These are phyloP conservation scores for Endotrypanum monterogeii DNA, from an alignment of 208 protist genomes.

Conservation along the genomic window DNA sequence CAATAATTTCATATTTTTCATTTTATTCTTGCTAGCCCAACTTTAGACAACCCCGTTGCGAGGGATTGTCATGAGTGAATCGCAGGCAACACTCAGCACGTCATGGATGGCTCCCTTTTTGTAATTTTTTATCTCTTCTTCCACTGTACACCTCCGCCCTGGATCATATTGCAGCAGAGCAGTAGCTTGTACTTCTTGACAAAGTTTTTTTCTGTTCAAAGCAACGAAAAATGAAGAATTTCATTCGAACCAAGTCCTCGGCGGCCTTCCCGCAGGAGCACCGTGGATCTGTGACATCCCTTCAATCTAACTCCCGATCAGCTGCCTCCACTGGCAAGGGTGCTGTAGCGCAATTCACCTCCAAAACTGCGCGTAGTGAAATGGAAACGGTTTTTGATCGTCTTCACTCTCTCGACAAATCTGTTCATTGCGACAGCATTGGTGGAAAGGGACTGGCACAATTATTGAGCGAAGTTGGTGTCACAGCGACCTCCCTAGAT, in stretches of 20 bases:
- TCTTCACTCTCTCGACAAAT: slow-evolving; percentile 40
- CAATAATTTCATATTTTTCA: too few relatives aligned
- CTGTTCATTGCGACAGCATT: slow-evolving; percentile 48
- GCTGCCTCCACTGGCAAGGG: background rate
- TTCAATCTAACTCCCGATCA: background rate
- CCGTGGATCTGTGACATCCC: background rate
- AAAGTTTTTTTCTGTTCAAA: background rate
- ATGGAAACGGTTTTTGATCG: slow-evolving; percentile 71
- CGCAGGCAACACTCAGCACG: too few relatives aligned
- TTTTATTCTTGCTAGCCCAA: too few relatives aligned
- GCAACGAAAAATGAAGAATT: slow-evolving; percentile 4
- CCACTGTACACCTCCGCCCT: background rate
- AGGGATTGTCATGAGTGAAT: too few relatives aligned
- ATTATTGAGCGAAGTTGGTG: slow-evolving; percentile 56
- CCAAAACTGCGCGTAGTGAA: slow-evolving; percentile 39
- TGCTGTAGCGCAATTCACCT: slow-evolving; percentile 10
- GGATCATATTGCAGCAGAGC: background rate
- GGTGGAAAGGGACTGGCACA: slow-evolving; percentile 58
- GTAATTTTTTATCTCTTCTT: background rate
- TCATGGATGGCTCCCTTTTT: background rate
- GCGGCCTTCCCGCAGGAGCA: slow-evolving; percentile 13
- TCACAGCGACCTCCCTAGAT: slow-evolving; percentile 50
- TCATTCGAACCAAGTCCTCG: background rate
- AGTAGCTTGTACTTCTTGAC: background rate
- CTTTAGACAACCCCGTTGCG: too few relatives aligned